phyloP scores from a whole-genome alignment of 2,329 filamentous ascomycete genomes.

The Exophiala calicioides region DNA sequence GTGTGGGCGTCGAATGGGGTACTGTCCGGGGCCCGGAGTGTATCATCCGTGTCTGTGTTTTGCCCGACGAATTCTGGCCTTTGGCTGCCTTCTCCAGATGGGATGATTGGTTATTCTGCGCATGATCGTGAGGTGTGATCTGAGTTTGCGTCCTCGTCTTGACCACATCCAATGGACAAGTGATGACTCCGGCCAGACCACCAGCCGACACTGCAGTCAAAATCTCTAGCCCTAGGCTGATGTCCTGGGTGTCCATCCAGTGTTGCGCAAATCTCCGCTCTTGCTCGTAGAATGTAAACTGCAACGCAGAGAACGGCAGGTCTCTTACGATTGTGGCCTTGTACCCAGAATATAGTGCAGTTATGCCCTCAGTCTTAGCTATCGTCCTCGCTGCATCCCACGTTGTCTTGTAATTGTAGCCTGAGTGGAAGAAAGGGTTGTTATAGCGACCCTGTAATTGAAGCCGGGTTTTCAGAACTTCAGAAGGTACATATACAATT shows the following conservation, averaged over 20 bases:
- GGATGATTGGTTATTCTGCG: slow-evolving; percentile 31
- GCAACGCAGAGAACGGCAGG: slow-evolving; percentile 90
- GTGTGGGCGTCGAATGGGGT: slow-evolving; percentile 72
- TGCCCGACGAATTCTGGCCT: slow-evolving; percentile 15
- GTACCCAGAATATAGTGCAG: slow-evolving; percentile 93
- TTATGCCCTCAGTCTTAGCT: slow-evolving; percentile 74
- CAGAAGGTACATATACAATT: slow-evolving; percentile 91
- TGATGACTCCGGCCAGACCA: slow-evolving; percentile 89
- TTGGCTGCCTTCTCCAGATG: slow-evolving; percentile 28
- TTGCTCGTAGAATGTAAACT: slow-evolving; percentile 98
- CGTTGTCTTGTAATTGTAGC: slow-evolving; percentile 92
- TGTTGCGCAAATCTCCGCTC: slow-evolving; percentile 78
- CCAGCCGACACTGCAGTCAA: slow-evolving; percentile 86
- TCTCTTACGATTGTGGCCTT: slow-evolving; percentile 94
- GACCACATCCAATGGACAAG: slow-evolving; percentile 93
- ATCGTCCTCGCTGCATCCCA: slow-evolving; percentile 84
- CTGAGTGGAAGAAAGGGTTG: slow-evolving; percentile 89
- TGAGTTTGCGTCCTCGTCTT: slow-evolving; percentile 97
- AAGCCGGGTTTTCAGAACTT: slow-evolving; percentile 94
- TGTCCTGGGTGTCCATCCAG: slow-evolving; percentile 77
- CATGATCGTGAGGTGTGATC: slow-evolving; percentile 57
- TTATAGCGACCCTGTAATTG: slow-evolving; percentile 94
- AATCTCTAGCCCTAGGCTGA: slow-evolving; percentile 82
- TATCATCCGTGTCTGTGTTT: slow-evolving; percentile 32
- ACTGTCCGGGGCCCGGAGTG: slow-evolving; percentile 52